Conservation (phyloP, 495 filamentous ascomycete genomes). For the Friedmanniomyces simplex region DNA sequence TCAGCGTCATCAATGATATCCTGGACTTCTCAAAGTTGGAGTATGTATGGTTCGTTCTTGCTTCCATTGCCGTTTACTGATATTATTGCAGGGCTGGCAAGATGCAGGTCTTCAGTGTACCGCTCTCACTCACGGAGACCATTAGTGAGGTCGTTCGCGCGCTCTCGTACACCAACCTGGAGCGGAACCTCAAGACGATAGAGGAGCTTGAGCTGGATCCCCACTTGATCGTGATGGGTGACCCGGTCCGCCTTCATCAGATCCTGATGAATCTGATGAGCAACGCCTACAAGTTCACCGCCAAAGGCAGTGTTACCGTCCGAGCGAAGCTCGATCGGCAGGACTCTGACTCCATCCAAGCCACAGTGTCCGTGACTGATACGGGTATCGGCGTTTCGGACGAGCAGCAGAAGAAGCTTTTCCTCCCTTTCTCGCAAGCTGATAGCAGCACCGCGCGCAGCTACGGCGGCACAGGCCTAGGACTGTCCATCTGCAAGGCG, state of each 20-base stretch:
- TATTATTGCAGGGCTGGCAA: slow-evolving; percentile 56
- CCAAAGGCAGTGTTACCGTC: slow-evolving; percentile 73
- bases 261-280: slow-evolving; percentile 88
- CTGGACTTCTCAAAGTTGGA: slow-evolving; percentile 90
- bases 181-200: slow-evolving; percentile 66
- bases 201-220: slow-evolving; percentile 57
- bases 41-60: background rate
- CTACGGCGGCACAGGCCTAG: slow-evolving; percentile 83
- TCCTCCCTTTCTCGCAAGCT: slow-evolving; percentile 84
- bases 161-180: slow-evolving; percentile 70
- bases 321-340: slow-evolving; percentile 59
- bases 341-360: slow-evolving; percentile 53
- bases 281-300: slow-evolving; percentile 91
- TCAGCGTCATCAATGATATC: slow-evolving; percentile 94
- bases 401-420: slow-evolving; percentile 71
- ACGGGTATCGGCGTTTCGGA: slow-evolving; percentile 83
- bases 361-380: slow-evolving; percentile 80
- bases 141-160: slow-evolving; percentile 81
- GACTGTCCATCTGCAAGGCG: slow-evolving; percentile 88
- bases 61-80: background rate
- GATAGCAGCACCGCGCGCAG: slow-evolving; percentile 78
- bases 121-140: slow-evolving; percentile 74
- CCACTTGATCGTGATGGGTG: slow-evolving; percentile 72
- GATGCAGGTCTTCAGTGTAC: slow-evolving; percentile 84
- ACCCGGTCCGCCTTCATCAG: slow-evolving; percentile 83